Conservation (phyloP, 2,329 filamentous ascomycete genomes). For the Ophiostoma perfectum region DNA sequence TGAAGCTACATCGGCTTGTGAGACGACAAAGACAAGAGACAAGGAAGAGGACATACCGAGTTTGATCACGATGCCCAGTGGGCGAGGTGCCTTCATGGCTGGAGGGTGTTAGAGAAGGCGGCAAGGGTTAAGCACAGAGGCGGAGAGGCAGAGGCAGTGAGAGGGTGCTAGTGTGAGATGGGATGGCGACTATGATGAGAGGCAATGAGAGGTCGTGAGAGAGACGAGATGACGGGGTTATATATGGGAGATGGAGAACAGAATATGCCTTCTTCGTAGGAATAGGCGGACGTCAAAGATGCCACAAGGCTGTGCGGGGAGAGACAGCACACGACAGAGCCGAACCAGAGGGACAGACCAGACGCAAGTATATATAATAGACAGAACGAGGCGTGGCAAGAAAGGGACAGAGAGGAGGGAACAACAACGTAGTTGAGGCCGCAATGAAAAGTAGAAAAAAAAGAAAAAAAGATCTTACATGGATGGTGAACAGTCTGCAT, state of each 20-base stretch:
- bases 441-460: neutral
- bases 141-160: neutral
- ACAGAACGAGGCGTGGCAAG: neutral
- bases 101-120: slow-evolving; percentile 23
- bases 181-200: neutral
- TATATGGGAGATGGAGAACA: neutral
- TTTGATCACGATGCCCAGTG: slow-evolving; percentile 78
- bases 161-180: neutral
- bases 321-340: neutral
- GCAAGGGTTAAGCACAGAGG: neutral
- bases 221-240: neutral
- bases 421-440: neutral
- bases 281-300: neutral
- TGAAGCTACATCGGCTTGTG: neutral
- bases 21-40: neutral
- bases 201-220: neutral
- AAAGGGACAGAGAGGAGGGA: neutral
- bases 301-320: neutral
- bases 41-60: slow-evolving; percentile 57
- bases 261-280: too few relatives aligned
- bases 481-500: slow-evolving; percentile 20
- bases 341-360: neutral
- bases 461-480: slow-evolving; percentile 18
- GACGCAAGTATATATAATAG: neutral
- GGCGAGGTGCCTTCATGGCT: slow-evolving; percentile 61